Percentiles rank a stretch among this genome's conserved stretches.
phyloP scores from a whole-genome alignment of 768 basidiomycete genomes.

The Pholiota molesta region DNA sequence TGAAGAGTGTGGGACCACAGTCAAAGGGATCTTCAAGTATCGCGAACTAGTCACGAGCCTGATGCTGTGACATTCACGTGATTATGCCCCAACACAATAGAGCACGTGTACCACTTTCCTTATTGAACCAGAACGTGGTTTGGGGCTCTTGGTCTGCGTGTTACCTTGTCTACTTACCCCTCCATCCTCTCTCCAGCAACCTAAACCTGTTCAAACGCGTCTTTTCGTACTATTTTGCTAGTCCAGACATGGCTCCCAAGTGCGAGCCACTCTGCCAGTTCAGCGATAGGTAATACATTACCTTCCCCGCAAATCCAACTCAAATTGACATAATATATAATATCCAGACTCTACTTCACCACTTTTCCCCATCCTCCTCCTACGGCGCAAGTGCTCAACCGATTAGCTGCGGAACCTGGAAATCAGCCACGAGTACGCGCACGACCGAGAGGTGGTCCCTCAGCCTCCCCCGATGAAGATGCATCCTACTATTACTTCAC shows the following conservation, averaged over 20 bases:
- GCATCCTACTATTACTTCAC: constrained; percentile 89
- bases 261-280: constrained; percentile 84
- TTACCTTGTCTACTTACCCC: background rate
- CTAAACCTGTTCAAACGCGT: constrained; percentile 19
- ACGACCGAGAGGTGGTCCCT: constrained; percentile 58
- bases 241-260: constrained; percentile 42
- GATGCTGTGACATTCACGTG: background rate
- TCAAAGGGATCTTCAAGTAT: too few species aligned
- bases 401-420: constrained; percentile 49
- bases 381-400: constrained; percentile 64
- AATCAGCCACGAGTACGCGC: constrained; percentile 66
- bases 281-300: constrained; percentile 61
- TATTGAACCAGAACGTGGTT: constrained; percentile 10
- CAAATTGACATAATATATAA: constrained; percentile 13
- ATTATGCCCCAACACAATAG: background rate
- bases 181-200: background rate
- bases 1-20: too few species aligned
- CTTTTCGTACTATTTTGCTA: constrained; percentile 16
- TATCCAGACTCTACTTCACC: constrained; percentile 80
- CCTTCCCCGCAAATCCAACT: constrained; percentile 12
- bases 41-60: too few species aligned
- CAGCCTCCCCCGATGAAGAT: constrained; percentile 71
- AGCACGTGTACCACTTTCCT: constrained; percentile 12
- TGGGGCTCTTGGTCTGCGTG: constrained; percentile 1
- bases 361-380: constrained; percentile 84